A percentile compares a stretch with the other conserved stretches of the same genome.
phyloP scores from a whole-genome alignment of 1,139 yeast genomes.

The Torulaspora pretoriensis region DNA sequence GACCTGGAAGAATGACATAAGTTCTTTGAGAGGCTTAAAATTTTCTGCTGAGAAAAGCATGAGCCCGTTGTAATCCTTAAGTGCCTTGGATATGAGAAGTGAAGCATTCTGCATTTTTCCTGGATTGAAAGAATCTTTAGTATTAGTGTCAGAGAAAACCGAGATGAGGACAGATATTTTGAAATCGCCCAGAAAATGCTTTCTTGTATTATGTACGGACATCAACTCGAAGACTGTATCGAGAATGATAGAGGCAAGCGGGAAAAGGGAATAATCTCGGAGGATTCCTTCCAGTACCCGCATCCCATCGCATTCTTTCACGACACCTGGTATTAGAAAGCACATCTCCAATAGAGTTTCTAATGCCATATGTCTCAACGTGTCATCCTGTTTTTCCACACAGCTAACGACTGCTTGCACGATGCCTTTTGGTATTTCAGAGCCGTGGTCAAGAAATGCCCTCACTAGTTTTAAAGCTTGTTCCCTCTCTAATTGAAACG shows the following conservation, averaged over 20 bases:
- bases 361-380: slow-evolving; percentile 52
- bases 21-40: slow-evolving; percentile 53
- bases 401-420: slow-evolving; percentile 69
- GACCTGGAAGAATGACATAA: slow-evolving; percentile 59
- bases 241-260: slow-evolving; percentile 52
- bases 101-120: slow-evolving; percentile 63
- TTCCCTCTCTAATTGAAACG: slow-evolving; percentile 60
- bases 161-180: slow-evolving; percentile 64
- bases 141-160: slow-evolving; percentile 57
- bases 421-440: slow-evolving; percentile 56
- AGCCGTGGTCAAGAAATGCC: slow-evolving; percentile 50
- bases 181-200: slow-evolving; percentile 51
- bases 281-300: slow-evolving; percentile 54
- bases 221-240: slow-evolving; percentile 56
- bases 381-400: slow-evolving; percentile 59
- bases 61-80: slow-evolving; percentile 77
- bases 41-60: slow-evolving; percentile 58
- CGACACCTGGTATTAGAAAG: slow-evolving; percentile 57
- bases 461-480: slow-evolving; percentile 76
- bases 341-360: slow-evolving; percentile 68
- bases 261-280: slow-evolving; percentile 55
- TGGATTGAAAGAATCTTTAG: slow-evolving; percentile 43
- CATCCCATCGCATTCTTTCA: slow-evolving; percentile 63
- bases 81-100: slow-evolving; percentile 52
- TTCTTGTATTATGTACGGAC: slow-evolving; percentile 56